phyloP scores from a whole-genome alignment of 2,329 filamentous ascomycete species.

The Neofusicoccum umdonicola region DNA sequence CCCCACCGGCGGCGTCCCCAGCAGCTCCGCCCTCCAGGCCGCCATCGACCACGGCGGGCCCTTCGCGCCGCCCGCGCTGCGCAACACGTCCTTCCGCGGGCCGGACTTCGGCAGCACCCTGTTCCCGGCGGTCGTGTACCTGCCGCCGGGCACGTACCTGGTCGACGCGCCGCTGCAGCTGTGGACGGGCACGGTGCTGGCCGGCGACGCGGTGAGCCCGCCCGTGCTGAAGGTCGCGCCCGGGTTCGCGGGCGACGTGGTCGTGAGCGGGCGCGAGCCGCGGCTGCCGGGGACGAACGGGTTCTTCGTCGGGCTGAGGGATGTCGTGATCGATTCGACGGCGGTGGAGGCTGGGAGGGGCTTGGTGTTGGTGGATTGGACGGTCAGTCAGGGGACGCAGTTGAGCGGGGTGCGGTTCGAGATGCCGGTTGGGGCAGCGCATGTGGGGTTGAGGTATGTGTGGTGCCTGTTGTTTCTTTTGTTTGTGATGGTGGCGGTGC shows the following conservation, averaged over 20 bases:
- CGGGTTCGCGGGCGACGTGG: neutral
- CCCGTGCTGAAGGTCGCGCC: neutral
- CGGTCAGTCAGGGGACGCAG: conserved; percentile 28
- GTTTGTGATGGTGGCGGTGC: neutral
- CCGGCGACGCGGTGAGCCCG: neutral
- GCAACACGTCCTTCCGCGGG: neutral
- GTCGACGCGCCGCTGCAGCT: conserved; percentile 24
- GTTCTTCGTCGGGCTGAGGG: conserved; percentile 29
- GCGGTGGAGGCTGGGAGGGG: conserved; percentile 19
- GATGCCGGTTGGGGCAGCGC: conserved; percentile 35
- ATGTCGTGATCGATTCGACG: conserved; percentile 29
- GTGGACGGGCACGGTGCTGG: conserved; percentile 15
- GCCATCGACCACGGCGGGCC: conserved; percentile 1
- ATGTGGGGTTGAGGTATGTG: conserved; percentile 32
- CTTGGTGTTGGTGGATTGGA: conserved; percentile 27
- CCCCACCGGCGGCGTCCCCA: conserved; percentile 30
- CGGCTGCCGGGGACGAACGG: conserved; percentile 21
- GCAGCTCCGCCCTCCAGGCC: conserved; percentile 22
- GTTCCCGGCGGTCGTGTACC: conserved; percentile 26
- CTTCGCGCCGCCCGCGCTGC: neutral
- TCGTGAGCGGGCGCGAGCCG: conserved; percentile 24
- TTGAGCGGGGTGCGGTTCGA: conserved; percentile 29
- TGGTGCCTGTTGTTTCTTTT: conserved; percentile 25
- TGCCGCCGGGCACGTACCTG: conserved; percentile 28
- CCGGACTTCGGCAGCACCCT: conserved; percentile 20